Conservation (phyloP, 148 eudicot species). For the Rhododendron kiyosumense region DNA sequence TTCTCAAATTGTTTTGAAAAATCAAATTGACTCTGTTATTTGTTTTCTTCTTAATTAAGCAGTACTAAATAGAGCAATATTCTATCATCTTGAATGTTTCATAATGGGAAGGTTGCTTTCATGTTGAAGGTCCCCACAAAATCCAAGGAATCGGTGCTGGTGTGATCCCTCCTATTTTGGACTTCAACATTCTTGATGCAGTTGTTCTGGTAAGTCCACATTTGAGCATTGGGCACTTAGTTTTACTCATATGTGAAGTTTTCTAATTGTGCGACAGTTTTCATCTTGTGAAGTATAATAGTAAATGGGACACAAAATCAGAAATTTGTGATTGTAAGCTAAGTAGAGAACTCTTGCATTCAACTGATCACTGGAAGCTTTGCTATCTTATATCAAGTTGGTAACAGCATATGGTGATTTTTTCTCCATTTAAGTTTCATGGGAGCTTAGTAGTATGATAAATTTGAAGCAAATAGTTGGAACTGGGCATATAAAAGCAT, state of each 20-base stretch:
- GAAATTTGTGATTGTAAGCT: conserved; percentile 8
- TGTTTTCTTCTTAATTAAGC: no score
- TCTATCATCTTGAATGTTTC: background rate
- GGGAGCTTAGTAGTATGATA: no score
- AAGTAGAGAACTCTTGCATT: conserved; percentile 25
- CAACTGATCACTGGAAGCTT: background rate
- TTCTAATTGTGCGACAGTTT: background rate
- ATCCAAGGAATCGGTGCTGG: conserved; percentile 89
- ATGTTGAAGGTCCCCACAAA: conserved; percentile 54
- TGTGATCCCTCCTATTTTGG: conserved; percentile 47
- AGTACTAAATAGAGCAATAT: background rate
- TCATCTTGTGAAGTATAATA: background rate
- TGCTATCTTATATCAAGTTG: background rate
- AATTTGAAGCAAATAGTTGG: no score
- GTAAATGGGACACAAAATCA: background rate
- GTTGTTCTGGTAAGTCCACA: conserved; percentile 45
- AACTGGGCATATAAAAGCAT: no score
- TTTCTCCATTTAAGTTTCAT: no score
- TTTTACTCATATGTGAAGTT: conserved; percentile 6
- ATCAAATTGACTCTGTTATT: no score
- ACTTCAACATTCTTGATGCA: conserved; percentile 54
- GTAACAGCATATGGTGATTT: no score
- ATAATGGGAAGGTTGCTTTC: background rate
- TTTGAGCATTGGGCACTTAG: background rate
- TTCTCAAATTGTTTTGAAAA: no score